Conservation (phyloP, 2,329 filamentous ascomycete species). For the Epichloe baconii region DNA sequence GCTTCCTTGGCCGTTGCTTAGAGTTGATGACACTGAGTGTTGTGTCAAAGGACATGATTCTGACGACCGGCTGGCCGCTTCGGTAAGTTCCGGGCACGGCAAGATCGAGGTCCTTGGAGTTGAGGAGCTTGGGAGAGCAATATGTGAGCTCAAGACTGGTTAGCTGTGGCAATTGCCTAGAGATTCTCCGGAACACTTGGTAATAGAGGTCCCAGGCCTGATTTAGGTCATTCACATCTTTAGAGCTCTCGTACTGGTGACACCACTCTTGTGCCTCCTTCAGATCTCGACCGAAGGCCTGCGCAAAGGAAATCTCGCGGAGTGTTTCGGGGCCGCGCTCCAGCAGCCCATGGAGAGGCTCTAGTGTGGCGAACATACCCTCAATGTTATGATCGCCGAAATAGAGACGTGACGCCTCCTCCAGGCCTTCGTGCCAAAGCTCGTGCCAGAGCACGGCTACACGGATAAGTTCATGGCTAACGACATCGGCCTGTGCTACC, state of each 20-base stretch:
- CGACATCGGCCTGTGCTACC: constrained; percentile 87
- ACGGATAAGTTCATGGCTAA: constrained; percentile 92
- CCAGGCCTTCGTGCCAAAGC: constrained; percentile 94
- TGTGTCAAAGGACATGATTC: constrained; percentile 80
- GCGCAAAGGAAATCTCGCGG: constrained; percentile 90
- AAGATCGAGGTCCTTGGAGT: constrained; percentile 73
- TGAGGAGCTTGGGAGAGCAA: constrained; percentile 85
- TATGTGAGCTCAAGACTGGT: constrained; percentile 90
- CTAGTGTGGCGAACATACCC: constrained; percentile 87
- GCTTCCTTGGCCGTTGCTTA: constrained; percentile 87
- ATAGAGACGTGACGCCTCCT: constrained; percentile 91
- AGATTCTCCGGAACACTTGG: constrained; percentile 92
- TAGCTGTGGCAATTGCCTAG: constrained; percentile 81
- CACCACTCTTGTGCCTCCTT: constrained; percentile 95
- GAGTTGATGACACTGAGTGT: constrained; percentile 89
- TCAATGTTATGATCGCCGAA: constrained; percentile 97
- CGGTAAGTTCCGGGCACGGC: constrained; percentile 93
- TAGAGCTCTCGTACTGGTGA: constrained; percentile 75
- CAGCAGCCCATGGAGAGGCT: constrained; percentile 81
- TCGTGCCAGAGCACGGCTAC: constrained; percentile 98
- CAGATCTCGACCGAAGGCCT: constrained; percentile 91
- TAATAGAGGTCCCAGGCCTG: constrained; percentile 99
- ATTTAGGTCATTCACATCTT: constrained; percentile 87
- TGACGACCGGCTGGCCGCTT: constrained; percentile 63
- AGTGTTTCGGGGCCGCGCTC: constrained; percentile 87